Base-by-base conservation (phyloP, 225 moss, liverwort and hornwort genomes). In the Lunularia cruciata region DNA sequence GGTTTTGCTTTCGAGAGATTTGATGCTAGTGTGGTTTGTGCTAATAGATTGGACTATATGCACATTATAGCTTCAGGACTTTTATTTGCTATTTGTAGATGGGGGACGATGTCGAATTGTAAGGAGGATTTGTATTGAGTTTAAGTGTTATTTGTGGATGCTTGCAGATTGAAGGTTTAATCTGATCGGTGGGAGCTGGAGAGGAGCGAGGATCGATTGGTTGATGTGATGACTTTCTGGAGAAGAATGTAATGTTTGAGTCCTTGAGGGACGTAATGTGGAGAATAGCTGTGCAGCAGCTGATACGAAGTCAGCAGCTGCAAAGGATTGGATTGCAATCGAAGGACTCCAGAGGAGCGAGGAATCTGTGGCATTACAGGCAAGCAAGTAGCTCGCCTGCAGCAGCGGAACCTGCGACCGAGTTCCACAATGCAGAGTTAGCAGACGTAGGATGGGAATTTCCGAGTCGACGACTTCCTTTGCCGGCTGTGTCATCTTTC, bases 251-350 rank as follows among this genome's bases (percentile, higher is more conserved):
- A 18, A 39, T 11, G 46, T 25, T 65, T 48, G 47, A 48, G 47
- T 31, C 25, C 3, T 30, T 47, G 48, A 30, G 30, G 51, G 73
- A 53, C 77, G 81, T 60, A 64, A 83, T 83, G 82, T 83, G 82
- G 82, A 78, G 82, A 72, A 64, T 72, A 48, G 67, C 51, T 20
- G 67, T 64, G 55, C 82, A 78, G 38, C 75, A 78, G 78, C 75
- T 83, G 66, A 77, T 46, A 30, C 63, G 43, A 15, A 57, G 36
- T 59, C 67, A 57, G 53, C 72, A 62, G 45, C 63, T 61, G 40
- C 49, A 30, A 39, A 62, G 74, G 23, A 22, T 77, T 13, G 54
- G 49, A 32, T 33, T 42, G 38, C 30, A 28, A 65, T 33, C 42
- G 26, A 68, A 69, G 37, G 76, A 40, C 16, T 38, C 39, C 34